A percentile compares a stretch with the other conserved stretches of the same genome.
Evolutionary conservation across 2,329 filamentous ascomycete genomes (phyloP).

Genomic region (Aspergillus jensenii): DNA sequence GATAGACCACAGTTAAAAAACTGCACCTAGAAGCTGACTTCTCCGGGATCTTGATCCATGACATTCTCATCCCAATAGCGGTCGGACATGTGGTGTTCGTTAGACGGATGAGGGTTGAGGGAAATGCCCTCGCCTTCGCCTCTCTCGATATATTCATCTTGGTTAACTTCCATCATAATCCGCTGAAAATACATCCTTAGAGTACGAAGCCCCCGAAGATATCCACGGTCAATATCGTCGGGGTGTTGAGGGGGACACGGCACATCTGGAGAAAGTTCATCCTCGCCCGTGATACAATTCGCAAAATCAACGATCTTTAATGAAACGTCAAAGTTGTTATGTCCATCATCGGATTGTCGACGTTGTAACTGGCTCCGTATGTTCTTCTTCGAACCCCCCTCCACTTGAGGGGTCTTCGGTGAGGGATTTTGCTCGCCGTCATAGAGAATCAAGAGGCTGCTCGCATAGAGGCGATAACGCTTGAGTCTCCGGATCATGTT

Average conservation of each 20-base stretch:
- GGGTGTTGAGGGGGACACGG: slow-evolving; percentile 80
- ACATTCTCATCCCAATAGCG: slow-evolving; percentile 44
- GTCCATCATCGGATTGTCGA: slow-evolving; percentile 34
- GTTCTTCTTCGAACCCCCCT: slow-evolving; percentile 23
- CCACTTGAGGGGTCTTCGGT: slow-evolving; percentile 20
- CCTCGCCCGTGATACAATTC: slow-evolving; percentile 90
- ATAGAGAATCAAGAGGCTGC: slow-evolving; percentile 91
- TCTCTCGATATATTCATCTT: slow-evolving; percentile 45
- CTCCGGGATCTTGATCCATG: slow-evolving; percentile 44
- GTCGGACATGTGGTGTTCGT: slow-evolving; percentile 29
- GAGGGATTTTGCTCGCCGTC: slow-evolving; percentile 64
- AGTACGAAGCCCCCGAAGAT: slow-evolving; percentile 78
- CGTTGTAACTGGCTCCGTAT: slow-evolving; percentile 35
- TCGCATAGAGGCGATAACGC: slow-evolving; percentile 93
- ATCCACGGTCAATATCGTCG: slow-evolving; percentile 79
- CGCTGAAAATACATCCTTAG: slow-evolving; percentile 80
- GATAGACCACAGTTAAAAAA: background rate
- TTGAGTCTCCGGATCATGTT: slow-evolving; percentile 75
- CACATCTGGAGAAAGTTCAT: slow-evolving; percentile 57
- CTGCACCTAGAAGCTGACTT: slow-evolving; percentile 41
- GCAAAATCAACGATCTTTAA: slow-evolving; percentile 99
- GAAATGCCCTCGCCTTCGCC: slow-evolving; percentile 44
- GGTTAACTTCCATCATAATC: slow-evolving; percentile 75
- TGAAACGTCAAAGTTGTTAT: slow-evolving; percentile 54
- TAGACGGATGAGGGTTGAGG: slow-evolving; percentile 33